These are phyloP conservation scores for Erysimum pusillum DNA, from an alignment of 441 rosid genomes.

Conservation along the genomic window DNA sequence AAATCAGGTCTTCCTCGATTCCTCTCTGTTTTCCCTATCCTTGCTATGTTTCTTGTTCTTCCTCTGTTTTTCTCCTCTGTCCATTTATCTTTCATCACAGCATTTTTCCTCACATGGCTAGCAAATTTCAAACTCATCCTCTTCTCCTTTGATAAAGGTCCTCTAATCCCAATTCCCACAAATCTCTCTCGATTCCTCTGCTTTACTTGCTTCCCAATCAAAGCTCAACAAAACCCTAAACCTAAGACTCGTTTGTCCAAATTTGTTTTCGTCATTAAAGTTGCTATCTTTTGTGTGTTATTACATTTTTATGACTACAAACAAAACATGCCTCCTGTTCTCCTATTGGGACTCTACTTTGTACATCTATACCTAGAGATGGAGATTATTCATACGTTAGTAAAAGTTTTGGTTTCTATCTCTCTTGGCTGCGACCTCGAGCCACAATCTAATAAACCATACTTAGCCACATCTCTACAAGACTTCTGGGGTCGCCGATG, in stretches of 20 bases:
- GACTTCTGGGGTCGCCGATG: background rate
- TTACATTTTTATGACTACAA: background rate
- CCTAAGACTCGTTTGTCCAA: background rate
- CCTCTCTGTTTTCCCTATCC: slow-evolving; percentile 50
- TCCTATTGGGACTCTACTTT: background rate
- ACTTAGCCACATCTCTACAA: slow-evolving; percentile 3
- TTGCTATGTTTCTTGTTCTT: slow-evolving; percentile 46
- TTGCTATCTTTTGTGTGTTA: background rate
- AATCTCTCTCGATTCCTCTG: background rate
- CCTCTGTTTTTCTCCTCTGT: slow-evolving; percentile 50
- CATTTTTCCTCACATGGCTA: slow-evolving; percentile 53
- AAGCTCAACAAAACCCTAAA: background rate
- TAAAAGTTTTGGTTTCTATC: background rate
- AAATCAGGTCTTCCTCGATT: slow-evolving; percentile 44
- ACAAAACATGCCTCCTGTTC: background rate
- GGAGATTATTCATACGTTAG: background rate
- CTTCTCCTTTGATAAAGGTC: slow-evolving; percentile 54
- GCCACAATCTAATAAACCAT: slow-evolving; percentile 4
- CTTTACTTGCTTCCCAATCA: background rate
- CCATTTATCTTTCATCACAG: slow-evolving; percentile 31
- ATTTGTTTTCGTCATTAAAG: background rate
- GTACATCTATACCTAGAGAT: background rate
- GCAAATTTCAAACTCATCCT: slow-evolving; percentile 61
- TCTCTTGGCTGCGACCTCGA: background rate
- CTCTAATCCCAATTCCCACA: slow-evolving; percentile 13